Conservation (phyloP, 345 rosid genomes). For the Syzygium oleosum region DNA sequence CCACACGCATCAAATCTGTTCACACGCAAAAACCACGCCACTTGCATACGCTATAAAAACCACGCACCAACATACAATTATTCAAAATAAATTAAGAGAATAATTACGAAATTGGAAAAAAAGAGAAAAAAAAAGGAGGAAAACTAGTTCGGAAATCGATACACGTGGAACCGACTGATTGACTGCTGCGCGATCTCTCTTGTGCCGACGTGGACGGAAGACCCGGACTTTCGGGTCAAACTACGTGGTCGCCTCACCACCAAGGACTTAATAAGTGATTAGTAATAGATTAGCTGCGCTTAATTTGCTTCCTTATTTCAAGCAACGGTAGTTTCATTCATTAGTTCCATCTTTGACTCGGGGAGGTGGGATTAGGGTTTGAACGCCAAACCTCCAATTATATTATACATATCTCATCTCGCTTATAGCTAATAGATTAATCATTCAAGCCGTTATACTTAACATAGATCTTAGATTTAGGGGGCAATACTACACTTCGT, state of each 20-base stretch:
- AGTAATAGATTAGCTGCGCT: not conserved
- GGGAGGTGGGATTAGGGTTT: not conserved
- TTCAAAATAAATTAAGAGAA: not conserved
- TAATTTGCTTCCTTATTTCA: not conserved
- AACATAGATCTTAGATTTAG: too few relatives aligned
- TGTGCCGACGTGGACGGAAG: not conserved
- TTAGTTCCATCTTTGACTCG: not conserved
- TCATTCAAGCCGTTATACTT: accelerated
- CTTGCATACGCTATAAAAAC: not conserved
- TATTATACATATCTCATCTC: accelerated
- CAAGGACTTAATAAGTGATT: not conserved
- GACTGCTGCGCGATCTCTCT: not conserved
- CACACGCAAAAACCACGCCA: not conserved
- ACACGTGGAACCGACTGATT: not conserved
- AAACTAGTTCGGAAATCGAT: not conserved
- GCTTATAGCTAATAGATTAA: accelerated
- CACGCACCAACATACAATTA: not conserved
- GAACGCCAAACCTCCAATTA: not conserved
- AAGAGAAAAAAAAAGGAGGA: not conserved
- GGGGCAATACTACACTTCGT: too few relatives aligned
- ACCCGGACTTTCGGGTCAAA: slow-evolving; percentile 14
- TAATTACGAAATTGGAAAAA: not conserved
- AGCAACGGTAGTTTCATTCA: not conserved
- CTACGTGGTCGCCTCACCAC: slow-evolving; percentile 13
- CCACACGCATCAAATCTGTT: not conserved